These are phyloP conservation scores for Chlamydomonas incerta DNA, from an alignment of 139 green algal species.

Conservation along the genomic window DNA sequence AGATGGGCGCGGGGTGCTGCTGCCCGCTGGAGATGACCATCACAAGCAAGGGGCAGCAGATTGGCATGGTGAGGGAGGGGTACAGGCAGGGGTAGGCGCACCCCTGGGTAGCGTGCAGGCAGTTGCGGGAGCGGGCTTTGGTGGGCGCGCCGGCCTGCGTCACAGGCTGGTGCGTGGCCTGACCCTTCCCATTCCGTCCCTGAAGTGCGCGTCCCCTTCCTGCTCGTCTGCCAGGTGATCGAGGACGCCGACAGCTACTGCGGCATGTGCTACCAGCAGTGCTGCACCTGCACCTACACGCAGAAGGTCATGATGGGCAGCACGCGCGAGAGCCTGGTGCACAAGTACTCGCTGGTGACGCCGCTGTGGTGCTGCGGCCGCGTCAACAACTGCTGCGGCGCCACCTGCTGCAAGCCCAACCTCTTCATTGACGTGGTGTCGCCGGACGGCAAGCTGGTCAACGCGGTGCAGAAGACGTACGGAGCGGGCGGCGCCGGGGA, in stretches of 20 bases:
- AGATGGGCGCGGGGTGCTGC: constrained; percentile 36
- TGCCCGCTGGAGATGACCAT: constrained; percentile 42
- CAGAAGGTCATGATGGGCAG: constrained; percentile 23
- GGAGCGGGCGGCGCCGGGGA: neutral
- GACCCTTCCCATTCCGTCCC: no score
- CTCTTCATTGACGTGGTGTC: constrained; percentile 56
- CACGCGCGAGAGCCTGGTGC: constrained; percentile 14
- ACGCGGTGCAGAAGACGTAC: constrained; percentile 39
- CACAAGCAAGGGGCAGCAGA: constrained; percentile 3
- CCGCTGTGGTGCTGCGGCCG: constrained; percentile 49
- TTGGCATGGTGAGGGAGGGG: constrained; percentile 1
- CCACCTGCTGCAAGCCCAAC: constrained; percentile 56
- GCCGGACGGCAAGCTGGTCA: constrained; percentile 17
- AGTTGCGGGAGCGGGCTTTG: no score
- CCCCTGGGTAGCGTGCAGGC: no score
- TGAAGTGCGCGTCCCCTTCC: no score
- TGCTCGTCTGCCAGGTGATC: neutral
- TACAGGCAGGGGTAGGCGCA: no score
- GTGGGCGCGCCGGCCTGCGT: no score
- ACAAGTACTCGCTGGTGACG: constrained; percentile 50
- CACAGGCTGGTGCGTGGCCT: no score
- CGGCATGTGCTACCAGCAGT: neutral
- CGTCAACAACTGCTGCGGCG: constrained; percentile 64
- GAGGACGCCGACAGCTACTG: constrained; percentile 21
- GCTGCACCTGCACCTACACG: neutral